Evolutionary conservation across 441 rosid genomes (phyloP).

Genomic region (Biscutella laevigata): DNA sequence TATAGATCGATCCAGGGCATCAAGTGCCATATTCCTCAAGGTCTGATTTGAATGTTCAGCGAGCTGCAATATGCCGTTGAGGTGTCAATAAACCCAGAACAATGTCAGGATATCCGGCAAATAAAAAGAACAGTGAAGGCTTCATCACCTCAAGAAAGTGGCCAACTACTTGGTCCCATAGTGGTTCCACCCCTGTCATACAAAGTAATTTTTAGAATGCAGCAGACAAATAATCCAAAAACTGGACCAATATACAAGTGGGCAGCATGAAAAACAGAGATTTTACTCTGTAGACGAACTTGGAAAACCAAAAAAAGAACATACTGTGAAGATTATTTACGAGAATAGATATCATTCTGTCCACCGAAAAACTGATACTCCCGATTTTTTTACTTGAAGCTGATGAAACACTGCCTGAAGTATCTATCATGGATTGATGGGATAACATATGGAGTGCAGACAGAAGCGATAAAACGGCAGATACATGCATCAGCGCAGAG

Average conservation of each 20-base stretch:
- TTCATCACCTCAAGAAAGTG: conserved; percentile 83
- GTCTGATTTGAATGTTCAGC: conserved; percentile 78
- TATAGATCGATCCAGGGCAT: conserved; percentile 92
- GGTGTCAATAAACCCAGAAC: conserved; percentile 28
- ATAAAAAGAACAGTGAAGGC: conserved; percentile 17
- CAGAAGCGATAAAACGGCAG: conserved; percentile 95
- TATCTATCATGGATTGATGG: conserved; percentile 76
- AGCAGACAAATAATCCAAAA: conserved; percentile 1
- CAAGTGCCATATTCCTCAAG: conserved; percentile 78
- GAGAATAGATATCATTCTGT: conserved; percentile 91
- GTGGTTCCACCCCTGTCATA: conserved; percentile 74
- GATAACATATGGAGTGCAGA: conserved; percentile 80
- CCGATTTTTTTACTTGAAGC: conserved; percentile 71
- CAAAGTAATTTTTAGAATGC: conserved; percentile 13
- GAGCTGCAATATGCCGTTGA: conserved; percentile 57
- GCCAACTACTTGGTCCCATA: conserved; percentile 91
- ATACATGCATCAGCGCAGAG: conserved; percentile 92
- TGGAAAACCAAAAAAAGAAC: conserved; percentile 27
- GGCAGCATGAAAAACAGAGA: conserved; percentile 3
- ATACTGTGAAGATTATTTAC: conserved; percentile 94
- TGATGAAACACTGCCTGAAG: conserved; percentile 65
- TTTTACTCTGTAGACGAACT: not conserved
- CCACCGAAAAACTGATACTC: conserved; percentile 81
- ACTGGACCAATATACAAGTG: conserved; percentile 5
- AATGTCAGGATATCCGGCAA: conserved; percentile 19